These are phyloP conservation scores for Irpex sp. DNA, from an alignment of 1,284 basidiomycete species.

Conservation along the genomic window DNA sequence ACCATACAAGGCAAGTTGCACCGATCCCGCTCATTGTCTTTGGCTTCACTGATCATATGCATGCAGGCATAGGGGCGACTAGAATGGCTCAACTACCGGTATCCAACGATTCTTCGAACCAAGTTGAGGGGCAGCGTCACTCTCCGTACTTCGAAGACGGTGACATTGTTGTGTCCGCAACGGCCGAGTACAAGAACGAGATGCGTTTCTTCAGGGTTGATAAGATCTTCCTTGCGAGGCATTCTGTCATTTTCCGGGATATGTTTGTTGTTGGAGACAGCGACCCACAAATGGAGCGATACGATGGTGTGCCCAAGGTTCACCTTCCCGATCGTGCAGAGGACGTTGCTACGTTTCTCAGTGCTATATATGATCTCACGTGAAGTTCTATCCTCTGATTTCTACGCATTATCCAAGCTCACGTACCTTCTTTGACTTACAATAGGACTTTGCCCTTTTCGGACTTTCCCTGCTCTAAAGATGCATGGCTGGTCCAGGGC, in stretches of 20 bases:
- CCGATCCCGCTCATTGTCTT: too few relatives aligned
- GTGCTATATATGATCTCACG: constrained; percentile 6
- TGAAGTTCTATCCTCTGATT: too few relatives aligned
- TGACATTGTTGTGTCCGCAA: constrained; percentile 7
- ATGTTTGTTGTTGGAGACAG: constrained; percentile 3
- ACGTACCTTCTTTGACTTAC: too few relatives aligned
- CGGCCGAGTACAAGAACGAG: not conserved
- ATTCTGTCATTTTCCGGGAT: constrained; percentile 8
- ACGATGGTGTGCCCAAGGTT: constrained; percentile 9
- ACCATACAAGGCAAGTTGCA: too few relatives aligned
- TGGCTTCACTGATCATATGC: too few relatives aligned
- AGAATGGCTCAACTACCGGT: too few relatives aligned
- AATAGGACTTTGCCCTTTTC: not conserved
- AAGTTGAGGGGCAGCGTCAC: not conserved
- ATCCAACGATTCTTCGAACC: not conserved
- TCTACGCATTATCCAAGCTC: too few relatives aligned
- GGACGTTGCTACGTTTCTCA: constrained; percentile 6
- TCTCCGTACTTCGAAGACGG: constrained; percentile 10
- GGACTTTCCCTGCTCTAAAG: not conserved
- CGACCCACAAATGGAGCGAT: not conserved
- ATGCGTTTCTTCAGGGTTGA: constrained; percentile 10
- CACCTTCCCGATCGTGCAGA: constrained; percentile 2
- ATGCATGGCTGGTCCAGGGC: not conserved
- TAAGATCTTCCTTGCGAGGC: constrained; percentile 7
- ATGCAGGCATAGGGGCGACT: too few relatives aligned